Evolutionary conservation across 805 yeast genomes (phyloP).

Genomic region (Pachysolen tannophilus): DNA sequence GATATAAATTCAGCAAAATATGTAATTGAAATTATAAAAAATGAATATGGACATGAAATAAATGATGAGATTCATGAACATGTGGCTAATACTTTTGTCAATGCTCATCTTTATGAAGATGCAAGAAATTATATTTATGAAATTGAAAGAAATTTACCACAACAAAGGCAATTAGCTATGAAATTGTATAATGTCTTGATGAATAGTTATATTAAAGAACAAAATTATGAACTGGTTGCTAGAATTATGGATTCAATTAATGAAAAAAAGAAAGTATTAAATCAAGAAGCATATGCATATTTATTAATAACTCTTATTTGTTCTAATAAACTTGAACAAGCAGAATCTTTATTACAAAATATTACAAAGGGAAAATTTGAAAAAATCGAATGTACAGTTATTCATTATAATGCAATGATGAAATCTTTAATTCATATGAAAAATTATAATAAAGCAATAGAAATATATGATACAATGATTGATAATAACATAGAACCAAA

Average conservation of each 20-base stretch:
- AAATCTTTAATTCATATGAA: slow-evolving; percentile 19
- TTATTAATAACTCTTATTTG: slow-evolving; percentile 18
- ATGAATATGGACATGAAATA: background rate
- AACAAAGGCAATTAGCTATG: background rate
- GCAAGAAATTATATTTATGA: background rate
- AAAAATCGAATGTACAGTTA: background rate
- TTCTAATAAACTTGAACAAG: slow-evolving; percentile 12
- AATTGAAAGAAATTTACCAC: background rate
- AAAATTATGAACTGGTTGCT: slow-evolving; percentile 13
- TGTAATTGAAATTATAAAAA: background rate
- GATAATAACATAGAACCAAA: slow-evolving; percentile 18
- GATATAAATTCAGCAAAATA: slow-evolving; percentile 10
- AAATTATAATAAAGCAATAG: slow-evolving; percentile 15
- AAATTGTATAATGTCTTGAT: slow-evolving; percentile 20
- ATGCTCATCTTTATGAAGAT: background rate
- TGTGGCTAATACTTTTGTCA: background rate
- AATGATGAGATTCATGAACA: background rate
- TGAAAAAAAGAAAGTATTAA: slow-evolving; percentile 16
- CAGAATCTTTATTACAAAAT: background rate
- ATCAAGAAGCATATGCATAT: slow-evolving; percentile 15
- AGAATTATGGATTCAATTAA: slow-evolving; percentile 17
- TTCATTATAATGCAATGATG: slow-evolving; percentile 20
- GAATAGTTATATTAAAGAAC: slow-evolving; percentile 19
- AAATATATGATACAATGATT: slow-evolving; percentile 29
- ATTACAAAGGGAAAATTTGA: background rate